A percentile compares a stretch with the other conserved stretches of the same genome.
These are phyloP conservation scores for Aspergillus sclerotialis DNA, from an alignment of 2,329 filamentous ascomycete species.

Conservation along the genomic window DNA sequence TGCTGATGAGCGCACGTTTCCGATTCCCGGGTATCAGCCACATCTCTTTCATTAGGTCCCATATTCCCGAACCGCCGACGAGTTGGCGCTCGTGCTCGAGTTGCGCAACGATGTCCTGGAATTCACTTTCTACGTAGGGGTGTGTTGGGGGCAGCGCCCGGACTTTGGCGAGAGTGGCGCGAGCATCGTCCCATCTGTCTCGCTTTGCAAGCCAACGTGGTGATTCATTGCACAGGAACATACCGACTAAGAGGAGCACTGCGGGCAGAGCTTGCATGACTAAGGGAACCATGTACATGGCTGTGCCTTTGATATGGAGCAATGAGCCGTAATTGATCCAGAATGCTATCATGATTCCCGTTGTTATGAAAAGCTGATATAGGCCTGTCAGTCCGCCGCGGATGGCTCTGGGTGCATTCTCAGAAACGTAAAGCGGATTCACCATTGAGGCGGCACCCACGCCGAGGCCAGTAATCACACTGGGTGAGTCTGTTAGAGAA, in stretches of 20 bases:
- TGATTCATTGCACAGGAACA: constrained; percentile 58
- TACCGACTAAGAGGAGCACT: constrained; percentile 52
- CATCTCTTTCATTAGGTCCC: constrained; percentile 59
- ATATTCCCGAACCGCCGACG: constrained; percentile 43
- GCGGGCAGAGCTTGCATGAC: constrained; percentile 60
- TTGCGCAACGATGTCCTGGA: constrained; percentile 54
- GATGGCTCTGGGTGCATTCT: constrained; percentile 53
- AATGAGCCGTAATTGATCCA: constrained; percentile 52
- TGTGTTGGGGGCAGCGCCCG: constrained; percentile 49
- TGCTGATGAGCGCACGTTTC: constrained; percentile 48
- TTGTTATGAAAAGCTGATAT: constrained; percentile 53
- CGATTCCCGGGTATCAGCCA: constrained; percentile 49
- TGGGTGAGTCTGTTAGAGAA: constrained; percentile 10
- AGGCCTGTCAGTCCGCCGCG: constrained; percentile 54
- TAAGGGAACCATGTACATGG: constrained; percentile 56
- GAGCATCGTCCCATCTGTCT: constrained; percentile 62
- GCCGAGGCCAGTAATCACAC: constrained; percentile 47
- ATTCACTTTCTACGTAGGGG: constrained; percentile 52
- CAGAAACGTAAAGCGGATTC: constrained; percentile 54
- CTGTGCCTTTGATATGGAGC: constrained; percentile 42
- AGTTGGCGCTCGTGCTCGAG: constrained; percentile 57
- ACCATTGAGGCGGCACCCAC: constrained; percentile 49
- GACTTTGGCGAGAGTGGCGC: constrained; percentile 48
- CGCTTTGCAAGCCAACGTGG: constrained; percentile 62
- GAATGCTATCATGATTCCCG: constrained; percentile 36